Evolutionary conservation across 306 rosid species (phyloP).

Genomic region (Quillaja saponaria): DNA sequence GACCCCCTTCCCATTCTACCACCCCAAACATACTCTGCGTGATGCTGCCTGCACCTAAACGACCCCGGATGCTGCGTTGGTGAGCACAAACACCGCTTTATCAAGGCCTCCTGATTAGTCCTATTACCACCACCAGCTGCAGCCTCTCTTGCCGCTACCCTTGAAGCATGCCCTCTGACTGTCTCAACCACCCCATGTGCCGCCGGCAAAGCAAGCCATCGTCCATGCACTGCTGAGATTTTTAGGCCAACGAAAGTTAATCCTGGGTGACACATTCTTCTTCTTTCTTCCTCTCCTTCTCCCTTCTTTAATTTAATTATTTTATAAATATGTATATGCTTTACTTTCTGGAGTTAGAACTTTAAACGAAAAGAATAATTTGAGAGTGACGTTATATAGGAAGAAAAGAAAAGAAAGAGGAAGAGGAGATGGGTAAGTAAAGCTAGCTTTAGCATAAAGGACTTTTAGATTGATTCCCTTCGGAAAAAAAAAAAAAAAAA

Average conservation of each 20-base stretch:
- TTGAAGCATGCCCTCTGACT: conserved; percentile 28
- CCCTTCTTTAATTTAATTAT: background rate
- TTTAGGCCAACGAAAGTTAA: conserved; percentile 36
- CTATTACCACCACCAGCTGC: conserved; percentile 11
- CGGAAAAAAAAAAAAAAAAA: conserved; percentile 6
- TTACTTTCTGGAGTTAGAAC: conserved; percentile 23
- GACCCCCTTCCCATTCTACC: conserved; percentile 22
- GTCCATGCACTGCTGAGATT: conserved; percentile 28
- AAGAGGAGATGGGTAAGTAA: conserved; percentile 39
- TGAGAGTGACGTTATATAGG: conserved; percentile 14
- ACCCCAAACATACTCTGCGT: conserved; percentile 64
- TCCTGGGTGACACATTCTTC: conserved; percentile 59
- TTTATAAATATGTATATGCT: conserved; percentile 1
- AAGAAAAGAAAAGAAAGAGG: conserved; percentile 36
- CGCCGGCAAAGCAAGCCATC: conserved; percentile 39
- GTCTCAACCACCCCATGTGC: conserved; percentile 16
- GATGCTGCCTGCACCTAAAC: conserved; percentile 86
- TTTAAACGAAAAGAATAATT: conserved; percentile 53
- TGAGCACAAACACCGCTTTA: conserved; percentile 62
- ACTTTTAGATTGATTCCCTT: conserved; percentile 43
- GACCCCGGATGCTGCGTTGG: conserved; percentile 86
- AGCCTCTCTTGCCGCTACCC: conserved; percentile 18
- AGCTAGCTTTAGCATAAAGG: conserved; percentile 33
- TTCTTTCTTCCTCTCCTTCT: conserved; percentile 1
- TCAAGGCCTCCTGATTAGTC: conserved; percentile 1